Evolutionary conservation across 305 asterid genomes (phyloP).

Genomic region (Fraxinus sp.): DNA sequence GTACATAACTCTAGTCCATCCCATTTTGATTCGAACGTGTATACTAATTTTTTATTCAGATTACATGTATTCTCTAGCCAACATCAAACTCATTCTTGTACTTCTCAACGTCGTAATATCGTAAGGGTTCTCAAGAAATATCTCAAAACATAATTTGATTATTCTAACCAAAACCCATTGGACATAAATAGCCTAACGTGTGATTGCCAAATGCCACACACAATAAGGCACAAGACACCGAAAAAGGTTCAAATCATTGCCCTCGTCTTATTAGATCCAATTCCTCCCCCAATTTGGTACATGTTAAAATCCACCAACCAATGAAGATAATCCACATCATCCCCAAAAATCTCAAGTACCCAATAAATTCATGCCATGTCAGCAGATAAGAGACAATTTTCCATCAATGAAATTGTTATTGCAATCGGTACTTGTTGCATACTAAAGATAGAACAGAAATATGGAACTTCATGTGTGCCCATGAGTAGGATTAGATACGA

Average conservation of each 20-base stretch:
- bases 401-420: constrained; percentile 20
- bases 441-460: neutral
- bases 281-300: constrained; percentile 26
- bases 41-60: neutral
- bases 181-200: constrained; percentile 39
- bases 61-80: too few relatives aligned
- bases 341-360: constrained; percentile 13
- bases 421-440: neutral
- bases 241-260: constrained; percentile 38
- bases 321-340: constrained; percentile 36
- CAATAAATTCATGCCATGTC: constrained; percentile 23
- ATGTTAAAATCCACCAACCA: constrained; percentile 40
- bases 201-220: constrained; percentile 39
- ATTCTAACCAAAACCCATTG: constrained; percentile 32
- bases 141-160: neutral
- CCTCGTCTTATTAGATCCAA: constrained; percentile 17
- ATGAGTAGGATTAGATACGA: constrained; percentile 10
- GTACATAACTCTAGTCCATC: neutral
- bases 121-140: neutral
- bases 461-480: constrained; percentile 23
- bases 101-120: neutral
- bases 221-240: constrained; percentile 32
- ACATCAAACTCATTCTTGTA: neutral
- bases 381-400: constrained; percentile 33
- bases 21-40: neutral